phyloP scores from a whole-genome alignment of 2,329 filamentous ascomycete genomes.

The Zasmidium angulare region DNA sequence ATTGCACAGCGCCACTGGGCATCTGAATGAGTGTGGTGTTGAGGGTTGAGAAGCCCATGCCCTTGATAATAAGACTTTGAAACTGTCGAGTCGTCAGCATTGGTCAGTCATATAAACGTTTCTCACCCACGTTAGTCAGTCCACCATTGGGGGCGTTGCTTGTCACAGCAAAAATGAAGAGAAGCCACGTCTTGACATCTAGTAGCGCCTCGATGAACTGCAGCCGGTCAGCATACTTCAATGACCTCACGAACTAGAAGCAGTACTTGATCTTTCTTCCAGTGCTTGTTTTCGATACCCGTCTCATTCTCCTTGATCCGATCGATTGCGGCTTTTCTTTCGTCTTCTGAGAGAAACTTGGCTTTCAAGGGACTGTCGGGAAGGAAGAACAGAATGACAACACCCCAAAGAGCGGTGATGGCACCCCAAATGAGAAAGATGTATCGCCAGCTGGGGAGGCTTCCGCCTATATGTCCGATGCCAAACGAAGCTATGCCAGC shows the following conservation, averaged over 20 bases:
- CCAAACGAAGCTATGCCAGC: slow-evolving; percentile 56
- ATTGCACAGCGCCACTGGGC: slow-evolving; percentile 54
- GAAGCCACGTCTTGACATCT: slow-evolving; percentile 58
- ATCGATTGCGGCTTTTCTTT: slow-evolving; percentile 51
- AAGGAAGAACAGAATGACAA: slow-evolving; percentile 38
- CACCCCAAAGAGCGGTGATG: slow-evolving; percentile 37
- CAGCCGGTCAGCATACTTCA: slow-evolving; percentile 34
- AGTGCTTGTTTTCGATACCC: slow-evolving; percentile 55
- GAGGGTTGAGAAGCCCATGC: slow-evolving; percentile 21
- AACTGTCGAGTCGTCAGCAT: slow-evolving; percentile 14
- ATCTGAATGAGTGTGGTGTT: slow-evolving; percentile 59
- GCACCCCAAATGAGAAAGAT: slow-evolving; percentile 57
- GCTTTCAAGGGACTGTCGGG: slow-evolving; percentile 49
- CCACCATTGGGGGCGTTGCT: slow-evolving; percentile 18
- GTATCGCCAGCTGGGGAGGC: slow-evolving; percentile 61
- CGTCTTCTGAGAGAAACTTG: slow-evolving; percentile 42
- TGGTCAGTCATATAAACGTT: too few relatives aligned
- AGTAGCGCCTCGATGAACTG: slow-evolving; percentile 55
- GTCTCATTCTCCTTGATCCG: slow-evolving; percentile 53
- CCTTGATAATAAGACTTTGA: slow-evolving; percentile 41
- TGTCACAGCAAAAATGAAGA: slow-evolving; percentile 13
- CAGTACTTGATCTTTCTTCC: slow-evolving; percentile 41
- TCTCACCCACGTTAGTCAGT: slow-evolving; percentile 11
- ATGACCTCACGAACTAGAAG: slow-evolving; percentile 44
- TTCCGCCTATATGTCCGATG: slow-evolving; percentile 59